Base-by-base conservation (phyloP, 768 basidiomycete species). In the Boletus pseudopeckii region DNA sequence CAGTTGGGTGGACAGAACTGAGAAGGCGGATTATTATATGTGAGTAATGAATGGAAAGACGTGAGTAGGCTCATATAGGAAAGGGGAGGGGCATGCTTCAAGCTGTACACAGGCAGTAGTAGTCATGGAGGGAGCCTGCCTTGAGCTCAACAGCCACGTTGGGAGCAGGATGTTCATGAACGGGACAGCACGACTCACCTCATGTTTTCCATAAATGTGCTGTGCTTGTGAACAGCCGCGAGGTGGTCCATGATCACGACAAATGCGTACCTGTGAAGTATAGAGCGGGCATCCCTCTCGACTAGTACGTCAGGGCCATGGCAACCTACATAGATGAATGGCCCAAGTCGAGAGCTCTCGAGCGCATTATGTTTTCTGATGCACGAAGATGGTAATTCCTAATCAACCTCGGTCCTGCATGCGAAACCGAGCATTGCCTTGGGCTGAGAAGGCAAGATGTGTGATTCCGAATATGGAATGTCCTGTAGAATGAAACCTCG, bases 101-200 rank as follows among this genome's bases (percentile, higher is more conserved):
- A 69, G 69, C 70, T 60, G 62, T 63, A 66, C 66, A 48, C 61
- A 61, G 58, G 63, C 59, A 53, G 64, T 58, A 53, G 64, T 58
- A 67, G 64, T 70, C 60, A 64, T 65, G 54, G 66, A 64, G 60
- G 66, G 59, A 55, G 54, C 63, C 56, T 65, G 59, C 61, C 67
- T 71, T 65, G 64, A 71, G 64, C 65, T 72, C 64, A 62, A 60
- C 53, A 53, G 69, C 69, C 71, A 71, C 70, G 69, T 66, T 69
- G 64, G 55, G 55, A 34, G 48, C 68, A 66, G 64, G 59, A 64
- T 62, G 61, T 53, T 65, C 69, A 64, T 61, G 66, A 63, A 69
- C 44, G 56, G 52, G 68, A 57, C 57, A 60, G 44, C 67, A 70
- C 66, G 67, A 64, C 69, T 48, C 63, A 71, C 69, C 69, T 71